Evolutionary conservation across 2,329 filamentous ascomycete species (phyloP).

Genomic region (Fusarium sacchari): DNA sequence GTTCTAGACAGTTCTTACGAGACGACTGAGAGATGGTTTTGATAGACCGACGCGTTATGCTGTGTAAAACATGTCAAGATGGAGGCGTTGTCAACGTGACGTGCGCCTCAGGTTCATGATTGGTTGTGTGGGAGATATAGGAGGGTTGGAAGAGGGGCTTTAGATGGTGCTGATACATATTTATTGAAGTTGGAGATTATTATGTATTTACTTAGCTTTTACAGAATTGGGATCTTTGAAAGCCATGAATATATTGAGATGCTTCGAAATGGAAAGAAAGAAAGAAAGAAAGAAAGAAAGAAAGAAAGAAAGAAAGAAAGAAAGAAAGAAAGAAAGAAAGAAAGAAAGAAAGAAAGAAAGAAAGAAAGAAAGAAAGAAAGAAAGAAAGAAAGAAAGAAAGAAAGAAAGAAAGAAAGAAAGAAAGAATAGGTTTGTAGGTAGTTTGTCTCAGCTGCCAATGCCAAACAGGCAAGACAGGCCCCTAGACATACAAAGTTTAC

Average conservation of each 20-base stretch:
- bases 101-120: conserved; percentile 21
- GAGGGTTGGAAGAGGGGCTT: conserved; percentile 3
- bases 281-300: neutral
- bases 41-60: conserved; percentile 1
- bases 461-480: neutral
- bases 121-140: conserved; percentile 9
- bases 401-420: neutral
- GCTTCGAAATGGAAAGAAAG: neutral
- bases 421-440: too few species aligned
- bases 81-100: conserved; percentile 37
- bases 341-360: neutral
- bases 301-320: neutral
- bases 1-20: conserved; percentile 12
- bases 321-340: neutral
- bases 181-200: neutral
- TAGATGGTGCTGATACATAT: conserved; percentile 21
- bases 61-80: neutral
- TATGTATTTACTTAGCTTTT: neutral
- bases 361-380: neutral
- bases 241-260: neutral
- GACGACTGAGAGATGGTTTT: neutral
- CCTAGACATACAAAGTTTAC: neutral
- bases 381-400: neutral
- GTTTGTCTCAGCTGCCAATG: neutral
- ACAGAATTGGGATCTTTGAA: neutral